Evolutionary conservation across 208 protist genomes (phyloP).

Genomic region (Crithidia acanthocephali): DNA sequence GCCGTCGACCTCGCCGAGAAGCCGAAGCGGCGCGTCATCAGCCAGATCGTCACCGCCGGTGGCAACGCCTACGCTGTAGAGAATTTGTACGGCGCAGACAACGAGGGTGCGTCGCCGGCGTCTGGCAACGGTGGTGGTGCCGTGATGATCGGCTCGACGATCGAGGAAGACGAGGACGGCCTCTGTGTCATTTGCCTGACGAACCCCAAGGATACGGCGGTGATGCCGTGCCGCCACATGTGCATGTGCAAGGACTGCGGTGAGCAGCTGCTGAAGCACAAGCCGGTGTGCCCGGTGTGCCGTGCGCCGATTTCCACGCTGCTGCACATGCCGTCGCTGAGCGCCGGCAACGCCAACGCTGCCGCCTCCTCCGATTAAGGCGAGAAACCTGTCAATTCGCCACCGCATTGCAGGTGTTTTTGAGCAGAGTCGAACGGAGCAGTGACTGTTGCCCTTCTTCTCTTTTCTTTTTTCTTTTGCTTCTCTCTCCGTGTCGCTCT

Average conservation of each 20-base stretch:
- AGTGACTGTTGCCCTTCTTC: neutral
- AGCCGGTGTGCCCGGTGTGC: conserved; percentile 95
- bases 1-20: conserved; percentile 81
- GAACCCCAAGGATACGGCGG: conserved; percentile 88
- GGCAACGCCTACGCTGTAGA: conserved; percentile 88
- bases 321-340: conserved; percentile 82
- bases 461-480: conserved; percentile 1
- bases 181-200: conserved; percentile 96
- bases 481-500: too few relatives aligned
- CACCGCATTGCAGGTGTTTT: too few relatives aligned
- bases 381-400: neutral
- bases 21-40: conserved; percentile 83
- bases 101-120: conserved; percentile 44
- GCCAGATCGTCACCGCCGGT: conserved; percentile 78
- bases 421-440: too few relatives aligned
- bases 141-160: conserved; percentile 80
- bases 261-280: conserved; percentile 91
- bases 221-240: conserved; percentile 96
- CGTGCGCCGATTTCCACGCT: conserved; percentile 86
- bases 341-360: conserved; percentile 16
- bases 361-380: neutral
- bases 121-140: conserved; percentile 47
- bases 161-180: conserved; percentile 83
- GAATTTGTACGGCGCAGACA: conserved; percentile 86
- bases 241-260: conserved; percentile 95